These are phyloP conservation scores for Backusella circina DNA, from an alignment of 192 early-diverging fungal genomes.

Conservation along the genomic window DNA sequence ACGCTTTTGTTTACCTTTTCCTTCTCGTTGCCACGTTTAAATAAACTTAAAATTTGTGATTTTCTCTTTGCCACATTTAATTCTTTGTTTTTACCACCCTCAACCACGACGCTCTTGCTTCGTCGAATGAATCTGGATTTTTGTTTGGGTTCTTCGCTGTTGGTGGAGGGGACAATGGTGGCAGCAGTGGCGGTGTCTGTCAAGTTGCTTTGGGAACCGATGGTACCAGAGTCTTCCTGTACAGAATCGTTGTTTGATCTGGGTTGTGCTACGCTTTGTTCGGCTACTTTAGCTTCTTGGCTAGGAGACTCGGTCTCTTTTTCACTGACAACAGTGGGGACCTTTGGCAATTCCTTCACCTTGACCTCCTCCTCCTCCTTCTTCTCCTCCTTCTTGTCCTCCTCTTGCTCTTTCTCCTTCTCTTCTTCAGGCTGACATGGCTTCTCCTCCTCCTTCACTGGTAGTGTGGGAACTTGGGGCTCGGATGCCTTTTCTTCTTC, in stretches of 20 bases:
- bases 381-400: background rate
- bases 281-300: background rate
- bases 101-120: background rate
- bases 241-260: background rate
- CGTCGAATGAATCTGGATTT: background rate
- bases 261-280: background rate
- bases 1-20: slow-evolving; percentile 5
- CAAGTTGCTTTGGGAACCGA: background rate
- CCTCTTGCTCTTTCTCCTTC: background rate
- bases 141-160: background rate
- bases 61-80: slow-evolving; percentile 5
- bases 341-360: background rate
- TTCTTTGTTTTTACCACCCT: background rate
- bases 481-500: background rate
- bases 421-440: background rate
- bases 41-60: slow-evolving; percentile 19
- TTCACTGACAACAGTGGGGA: background rate
- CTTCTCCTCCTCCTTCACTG: background rate
- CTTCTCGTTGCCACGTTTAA: slow-evolving; percentile 11
- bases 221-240: background rate
- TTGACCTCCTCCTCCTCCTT: background rate
- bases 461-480: background rate
- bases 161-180: background rate
- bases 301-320: background rate
- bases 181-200: slow-evolving; percentile 3